Evolutionary conservation across 768 basidiomycete species (phyloP).

Genomic region (Tulasnella sp.): DNA sequence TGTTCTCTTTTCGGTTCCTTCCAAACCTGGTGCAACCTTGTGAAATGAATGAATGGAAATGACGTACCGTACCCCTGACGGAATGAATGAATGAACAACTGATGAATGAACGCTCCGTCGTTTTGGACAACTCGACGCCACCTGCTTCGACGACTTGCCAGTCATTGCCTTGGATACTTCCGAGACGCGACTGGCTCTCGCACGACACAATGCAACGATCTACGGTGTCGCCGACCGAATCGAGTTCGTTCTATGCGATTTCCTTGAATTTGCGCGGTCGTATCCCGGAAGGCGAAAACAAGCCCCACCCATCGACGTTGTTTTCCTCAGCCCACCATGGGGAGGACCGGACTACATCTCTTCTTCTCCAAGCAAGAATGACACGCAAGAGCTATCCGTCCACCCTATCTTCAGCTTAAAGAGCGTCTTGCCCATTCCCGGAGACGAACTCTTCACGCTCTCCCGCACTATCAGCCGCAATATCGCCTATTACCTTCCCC

Average conservation of each 20-base stretch:
- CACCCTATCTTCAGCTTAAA: slow-evolving; percentile 56
- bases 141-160: too few species aligned
- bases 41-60: too few species aligned
- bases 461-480: slow-evolving; percentile 56
- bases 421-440: slow-evolving; percentile 66
- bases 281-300: slow-evolving; percentile 27
- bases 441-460: slow-evolving; percentile 66
- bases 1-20: slow-evolving; percentile 6
- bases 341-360: slow-evolving; percentile 69
- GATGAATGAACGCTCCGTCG: background rate
- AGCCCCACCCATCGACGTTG: slow-evolving; percentile 49
- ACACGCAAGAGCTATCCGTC: slow-evolving; percentile 20
- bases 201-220: slow-evolving; percentile 83
- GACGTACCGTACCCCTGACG: too few species aligned
- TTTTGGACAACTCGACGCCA: background rate
- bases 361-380: slow-evolving; percentile 23
- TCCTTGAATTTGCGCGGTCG: slow-evolving; percentile 59
- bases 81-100: too few species aligned
- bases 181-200: slow-evolving; percentile 71
- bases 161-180: slow-evolving; percentile 92
- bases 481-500: slow-evolving; percentile 80
- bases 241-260: slow-evolving; percentile 85
- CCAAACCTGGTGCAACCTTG: too few species aligned
- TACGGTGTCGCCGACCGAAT: slow-evolving; percentile 93
- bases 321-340: slow-evolving; percentile 94